Percentiles rank a stretch among this genome's conserved stretches.
phyloP scores from a whole-genome alignment of 306 rosid genomes.

The Cucumis sativus region DNA sequence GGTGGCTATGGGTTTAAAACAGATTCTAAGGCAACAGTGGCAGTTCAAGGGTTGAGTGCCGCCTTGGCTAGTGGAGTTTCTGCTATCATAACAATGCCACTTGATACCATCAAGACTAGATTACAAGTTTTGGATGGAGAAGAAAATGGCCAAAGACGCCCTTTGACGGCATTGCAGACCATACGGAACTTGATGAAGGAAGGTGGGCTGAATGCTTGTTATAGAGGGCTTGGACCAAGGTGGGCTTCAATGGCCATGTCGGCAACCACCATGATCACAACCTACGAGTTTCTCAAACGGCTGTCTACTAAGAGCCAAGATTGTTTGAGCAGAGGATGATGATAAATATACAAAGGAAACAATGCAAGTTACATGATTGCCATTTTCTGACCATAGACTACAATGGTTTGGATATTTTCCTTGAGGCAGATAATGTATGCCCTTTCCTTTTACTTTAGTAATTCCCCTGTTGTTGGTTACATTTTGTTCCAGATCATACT shows the following conservation, averaged over 20 bases:
- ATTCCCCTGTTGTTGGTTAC: neutral
- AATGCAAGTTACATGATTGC: neutral
- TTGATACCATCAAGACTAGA: conserved; percentile 83
- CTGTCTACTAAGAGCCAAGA: conserved; percentile 62
- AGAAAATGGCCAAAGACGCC: conserved; percentile 62
- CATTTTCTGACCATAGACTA: conserved; percentile 12
- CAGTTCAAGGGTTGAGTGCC: conserved; percentile 78
- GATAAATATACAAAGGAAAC: neutral
- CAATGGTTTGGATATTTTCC: conserved; percentile 7
- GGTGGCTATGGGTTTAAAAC: conserved; percentile 30
- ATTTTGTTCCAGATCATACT: neutral
- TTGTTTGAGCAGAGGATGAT: conserved; percentile 6
- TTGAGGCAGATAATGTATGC: conserved; percentile 14
- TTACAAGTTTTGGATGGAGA: conserved; percentile 83
- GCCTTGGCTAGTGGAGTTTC: conserved; percentile 87
- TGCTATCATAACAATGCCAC: conserved; percentile 80
- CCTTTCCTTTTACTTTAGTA: neutral
- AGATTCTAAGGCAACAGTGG: conserved; percentile 46
- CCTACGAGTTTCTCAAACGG: conserved; percentile 82
- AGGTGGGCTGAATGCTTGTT: conserved; percentile 81
- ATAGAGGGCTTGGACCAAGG: conserved; percentile 90
- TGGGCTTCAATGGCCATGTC: conserved; percentile 98
- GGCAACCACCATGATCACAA: conserved; percentile 88
- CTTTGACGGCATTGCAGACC: conserved; percentile 51
- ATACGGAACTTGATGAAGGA: conserved; percentile 61